Conservation (phyloP, 352 stramenopile species). For the Pythium biforme region DNA sequence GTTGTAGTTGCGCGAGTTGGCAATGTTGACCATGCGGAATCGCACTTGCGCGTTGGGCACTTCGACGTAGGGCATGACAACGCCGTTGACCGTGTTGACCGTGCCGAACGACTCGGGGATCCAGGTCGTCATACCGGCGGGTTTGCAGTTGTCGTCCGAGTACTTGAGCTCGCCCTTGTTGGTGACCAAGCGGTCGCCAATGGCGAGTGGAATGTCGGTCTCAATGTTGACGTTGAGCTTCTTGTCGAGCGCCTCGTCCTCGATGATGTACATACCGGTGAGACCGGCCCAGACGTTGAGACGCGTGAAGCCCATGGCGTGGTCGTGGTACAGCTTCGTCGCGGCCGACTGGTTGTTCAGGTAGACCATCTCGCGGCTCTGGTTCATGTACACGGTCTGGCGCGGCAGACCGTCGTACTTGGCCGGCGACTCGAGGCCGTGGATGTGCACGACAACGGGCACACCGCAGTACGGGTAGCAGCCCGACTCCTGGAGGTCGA, state of each 20-base stretch:
- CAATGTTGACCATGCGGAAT: conserved; percentile 55
- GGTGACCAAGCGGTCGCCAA: conserved; percentile 53
- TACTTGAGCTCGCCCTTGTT: conserved; percentile 61
- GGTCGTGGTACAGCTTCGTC: conserved; percentile 76
- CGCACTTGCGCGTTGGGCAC: conserved; percentile 59
- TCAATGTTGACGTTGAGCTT: conserved; percentile 54
- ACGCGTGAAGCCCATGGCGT: conserved; percentile 62
- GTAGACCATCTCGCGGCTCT: conserved; percentile 54
- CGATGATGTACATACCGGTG: conserved; percentile 56
- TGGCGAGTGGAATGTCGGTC: conserved; percentile 56
- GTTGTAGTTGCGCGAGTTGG: conserved; percentile 78
- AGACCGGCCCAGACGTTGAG: conserved; percentile 68
- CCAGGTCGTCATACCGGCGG: conserved; percentile 43
- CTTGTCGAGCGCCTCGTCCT: conserved; percentile 48
- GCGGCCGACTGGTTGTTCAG: conserved; percentile 68
- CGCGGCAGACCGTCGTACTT: conserved; percentile 59
- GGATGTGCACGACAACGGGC: conserved; percentile 56
- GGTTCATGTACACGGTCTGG: conserved; percentile 67
- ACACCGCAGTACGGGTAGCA: conserved; percentile 73
- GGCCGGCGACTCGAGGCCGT: conserved; percentile 64
- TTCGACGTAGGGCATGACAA: conserved; percentile 70
- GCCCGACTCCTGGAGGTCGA: conserved; percentile 45
- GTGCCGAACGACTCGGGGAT: conserved; percentile 62
- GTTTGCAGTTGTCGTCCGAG: conserved; percentile 63
- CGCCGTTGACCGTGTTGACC: conserved; percentile 66